Evolutionary conservation across 1,139 yeast species (phyloP), one percentile per base, ranked within the genome.

Genomic region (Diutina mesorugosa): DNA sequence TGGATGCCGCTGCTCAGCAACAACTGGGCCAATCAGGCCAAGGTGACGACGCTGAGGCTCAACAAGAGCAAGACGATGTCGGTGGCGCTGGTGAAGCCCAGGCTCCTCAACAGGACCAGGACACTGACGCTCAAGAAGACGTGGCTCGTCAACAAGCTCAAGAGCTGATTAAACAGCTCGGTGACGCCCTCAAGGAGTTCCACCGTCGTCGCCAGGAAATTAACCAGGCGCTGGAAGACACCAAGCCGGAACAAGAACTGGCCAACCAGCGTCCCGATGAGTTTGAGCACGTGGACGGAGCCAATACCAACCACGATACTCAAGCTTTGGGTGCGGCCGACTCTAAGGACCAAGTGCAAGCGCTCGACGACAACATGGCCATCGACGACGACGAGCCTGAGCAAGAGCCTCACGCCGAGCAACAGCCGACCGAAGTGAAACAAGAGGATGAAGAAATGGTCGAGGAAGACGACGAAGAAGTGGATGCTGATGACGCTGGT

Each of bases 251-350:
- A 54, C 67, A 69, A 56, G 79, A 78, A 52, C 61, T 64, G 2
- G 81, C 83, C 51, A 41, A 41, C 26, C 28, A 21, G 18, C 78
- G 83, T 55, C 90, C 95, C 0, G 96, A 90, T 65, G 97, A 90
- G 63, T 89, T 91, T 68, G 95, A 91, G 68, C 98, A 93, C 67
- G 79, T 90, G 57, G 55, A 52, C 28, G 97, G 95, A 51, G 90
- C 87, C 55, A 84, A 84, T 61, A 80, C 90, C 7, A 83, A 85
- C 52, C 68, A 67, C 56, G 93, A 88, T 58, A 87, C 96, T 0
- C 98, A 95, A 69, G 99, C 98, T 0, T 72, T 93, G 58, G 99
- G 98, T 29, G 84, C 95, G 53, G 96, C 97, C 6, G 81, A 84
- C 58, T 57, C 57, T 55, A 81, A 84, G 63, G 97, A 90, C 55